A percentile compares a stretch with the other conserved stretches of the same genome.
These are phyloP conservation scores for Hypoxylon rubiginosum DNA, from an alignment of 2,329 filamentous ascomycete species.

Conservation along the genomic window DNA sequence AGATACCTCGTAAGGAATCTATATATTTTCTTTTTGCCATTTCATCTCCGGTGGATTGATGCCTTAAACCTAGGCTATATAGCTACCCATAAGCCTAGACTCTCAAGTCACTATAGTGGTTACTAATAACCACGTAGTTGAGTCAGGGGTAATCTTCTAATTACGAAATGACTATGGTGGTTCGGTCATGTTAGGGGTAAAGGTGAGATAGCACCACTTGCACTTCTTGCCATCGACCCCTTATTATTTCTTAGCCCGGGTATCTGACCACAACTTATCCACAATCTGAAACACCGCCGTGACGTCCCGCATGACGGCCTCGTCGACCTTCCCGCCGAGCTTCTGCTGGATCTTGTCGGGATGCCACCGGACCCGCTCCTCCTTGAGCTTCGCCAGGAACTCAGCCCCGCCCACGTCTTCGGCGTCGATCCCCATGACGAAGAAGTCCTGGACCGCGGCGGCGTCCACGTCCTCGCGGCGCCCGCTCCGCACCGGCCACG, in stretches of 20 bases:
- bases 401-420: slow-evolving; percentile 61
- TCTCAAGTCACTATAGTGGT: no score
- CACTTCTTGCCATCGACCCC: not conserved
- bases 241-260: slow-evolving; percentile 55
- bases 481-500: slow-evolving; percentile 81
- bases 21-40: not conserved
- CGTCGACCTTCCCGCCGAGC: slow-evolving; percentile 79
- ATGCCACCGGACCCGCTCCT: slow-evolving; percentile 94
- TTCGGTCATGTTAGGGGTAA: not conserved
- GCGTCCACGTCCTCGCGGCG: slow-evolving; percentile 54
- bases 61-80: not conserved
- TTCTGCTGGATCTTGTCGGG: slow-evolving; percentile 97
- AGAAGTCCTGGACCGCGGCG: slow-evolving; percentile 64
- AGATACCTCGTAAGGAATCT: not conserved
- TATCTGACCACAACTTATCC: slow-evolving; percentile 82
- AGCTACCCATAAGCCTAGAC: no score
- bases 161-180: not conserved
- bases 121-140: no score
- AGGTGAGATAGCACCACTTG: no score
- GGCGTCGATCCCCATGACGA: slow-evolving; percentile 64
- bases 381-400: slow-evolving; percentile 72
- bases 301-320: slow-evolving; percentile 79
- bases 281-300: slow-evolving; percentile 94
- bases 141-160: no score
- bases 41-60: not conserved